Percentiles rank a stretch among this genome's conserved stretches.
phyloP scores from a whole-genome alignment of 495 filamentous ascomycete species.

The Hypoxylon intermedium region DNA sequence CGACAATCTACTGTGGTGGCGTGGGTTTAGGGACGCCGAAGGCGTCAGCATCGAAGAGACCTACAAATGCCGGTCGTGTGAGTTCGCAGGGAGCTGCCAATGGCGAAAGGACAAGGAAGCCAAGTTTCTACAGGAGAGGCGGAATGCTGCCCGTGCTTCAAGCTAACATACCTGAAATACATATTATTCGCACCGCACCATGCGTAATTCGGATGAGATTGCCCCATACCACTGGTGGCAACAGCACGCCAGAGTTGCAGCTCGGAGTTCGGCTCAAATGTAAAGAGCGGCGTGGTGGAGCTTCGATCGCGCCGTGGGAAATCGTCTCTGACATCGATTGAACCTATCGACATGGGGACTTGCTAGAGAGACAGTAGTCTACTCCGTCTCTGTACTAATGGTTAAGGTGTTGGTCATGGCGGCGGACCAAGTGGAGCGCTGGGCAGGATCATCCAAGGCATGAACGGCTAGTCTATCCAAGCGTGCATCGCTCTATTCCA shows the following conservation, averaged over 20 bases:
- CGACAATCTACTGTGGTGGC: slow-evolving; percentile 85
- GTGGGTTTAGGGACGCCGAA: slow-evolving; percentile 73
- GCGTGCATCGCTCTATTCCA: background rate
- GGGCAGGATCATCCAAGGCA: background rate
- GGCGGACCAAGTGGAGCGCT: slow-evolving; percentile 2
- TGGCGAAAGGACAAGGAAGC: slow-evolving; percentile 56
- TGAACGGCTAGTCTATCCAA: background rate
- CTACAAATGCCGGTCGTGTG: slow-evolving; percentile 78
- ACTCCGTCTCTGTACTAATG: background rate
- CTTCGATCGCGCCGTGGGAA: background rate
- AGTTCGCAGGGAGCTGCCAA: slow-evolving; percentile 61
- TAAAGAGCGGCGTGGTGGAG: background rate
- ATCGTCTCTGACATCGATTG: background rate
- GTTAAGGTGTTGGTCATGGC: slow-evolving; percentile 1
- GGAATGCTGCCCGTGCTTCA: background rate
- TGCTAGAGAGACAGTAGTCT: background rate
- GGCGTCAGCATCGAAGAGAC: slow-evolving; percentile 89
- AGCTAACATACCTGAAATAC: background rate
- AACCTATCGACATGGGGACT: background rate
- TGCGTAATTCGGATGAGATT: too few relatives aligned
- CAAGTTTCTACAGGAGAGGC: slow-evolving; percentile 40
- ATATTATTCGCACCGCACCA: background rate
- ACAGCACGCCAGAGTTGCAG: background rate
- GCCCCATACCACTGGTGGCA: background rate
- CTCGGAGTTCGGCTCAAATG: background rate